Evolutionary conservation across 2,329 filamentous ascomycete species (phyloP), one percentile per base, ranked within the genome.

Genomic region (Sporothrix mexicana): DNA sequence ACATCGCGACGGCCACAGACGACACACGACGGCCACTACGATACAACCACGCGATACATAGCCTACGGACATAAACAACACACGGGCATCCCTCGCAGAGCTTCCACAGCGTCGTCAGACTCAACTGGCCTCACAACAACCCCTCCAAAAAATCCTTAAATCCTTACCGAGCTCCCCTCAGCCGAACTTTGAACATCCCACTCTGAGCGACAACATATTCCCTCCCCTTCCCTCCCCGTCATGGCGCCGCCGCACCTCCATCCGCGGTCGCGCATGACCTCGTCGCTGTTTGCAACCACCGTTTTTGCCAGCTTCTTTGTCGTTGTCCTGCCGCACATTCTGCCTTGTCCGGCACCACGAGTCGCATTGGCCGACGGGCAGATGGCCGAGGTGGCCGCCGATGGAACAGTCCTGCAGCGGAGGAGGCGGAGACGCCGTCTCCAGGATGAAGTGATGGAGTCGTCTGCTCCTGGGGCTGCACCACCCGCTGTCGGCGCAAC

Each of bases 281-380:
- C 93, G 72, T 96, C 94, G 62, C 91, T 99, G 74, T 99, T 99
- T 84, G 94, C 94, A 69, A 93, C 92, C n/a, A 98, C 95, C 0
- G 88, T 98, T 71, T 87, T 93, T 75, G 91, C 94, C 45, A 96
- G 93, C 77, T 97, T 99, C 82, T 88, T 97, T 75, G 95, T 99
- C 75, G 96, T 99, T 70, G 93, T 90, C 43, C 86, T 97, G 61
- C 96, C 96, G 25, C 96, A 99, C 81, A 80, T 97, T 43, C 88
- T 99, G 20, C 96, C 96, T 1, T 99, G 96, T 80, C 96, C 96
- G 0, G 93, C 94, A 62, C 93, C 93, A 1, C 88, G 93, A 76
- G 85, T 89, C 45, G 88, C 90, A 47, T 91, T 92, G 77, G 92
- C 93, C 77, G 95, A 97, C 80, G 90, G 90, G 30, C 84, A 85